Conservation (phyloP, 2,329 filamentous ascomycete genomes). For the Claviceps quebecensis region DNA sequence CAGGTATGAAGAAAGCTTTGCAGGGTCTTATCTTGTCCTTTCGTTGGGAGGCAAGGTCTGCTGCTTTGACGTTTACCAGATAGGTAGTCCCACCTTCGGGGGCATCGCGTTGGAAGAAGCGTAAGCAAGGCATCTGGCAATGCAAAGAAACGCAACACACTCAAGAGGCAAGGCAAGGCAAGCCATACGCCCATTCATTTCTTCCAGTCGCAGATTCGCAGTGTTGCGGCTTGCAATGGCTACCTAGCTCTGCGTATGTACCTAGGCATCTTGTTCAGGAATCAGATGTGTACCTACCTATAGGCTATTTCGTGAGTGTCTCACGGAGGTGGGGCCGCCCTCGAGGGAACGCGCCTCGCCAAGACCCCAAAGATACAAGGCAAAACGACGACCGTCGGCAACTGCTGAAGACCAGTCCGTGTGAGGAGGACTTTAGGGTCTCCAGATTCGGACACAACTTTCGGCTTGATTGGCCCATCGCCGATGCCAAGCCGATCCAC, state of each 20-base stretch:
- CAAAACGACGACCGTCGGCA: background rate
- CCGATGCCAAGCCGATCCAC: background rate
- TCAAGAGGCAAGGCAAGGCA: no score
- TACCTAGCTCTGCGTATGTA: background rate
- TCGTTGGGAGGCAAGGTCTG: background rate
- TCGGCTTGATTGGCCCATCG: background rate
- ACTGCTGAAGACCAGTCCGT: background rate
- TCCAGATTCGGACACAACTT: background rate
- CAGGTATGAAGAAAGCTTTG: background rate
- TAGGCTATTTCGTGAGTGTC: slow-evolving; percentile 1
- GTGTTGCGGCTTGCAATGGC: background rate
- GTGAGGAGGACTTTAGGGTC: background rate
- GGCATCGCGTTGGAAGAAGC: no score
- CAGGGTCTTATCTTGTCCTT: no score
- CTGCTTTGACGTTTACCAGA: background rate
- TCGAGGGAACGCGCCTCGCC: background rate
- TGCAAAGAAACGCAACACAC: no score
- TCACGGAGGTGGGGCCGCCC: slow-evolving; percentile 2
- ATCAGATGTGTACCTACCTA: background rate
- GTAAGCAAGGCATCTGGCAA: no score
- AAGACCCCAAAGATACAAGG: background rate
- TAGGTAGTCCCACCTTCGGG: background rate
- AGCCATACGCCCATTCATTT: no score
- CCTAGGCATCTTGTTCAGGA: background rate
- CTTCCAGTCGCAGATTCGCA: background rate